phyloP scores from a whole-genome alignment of 331 rosid species.

The Malus hybrid region DNA sequence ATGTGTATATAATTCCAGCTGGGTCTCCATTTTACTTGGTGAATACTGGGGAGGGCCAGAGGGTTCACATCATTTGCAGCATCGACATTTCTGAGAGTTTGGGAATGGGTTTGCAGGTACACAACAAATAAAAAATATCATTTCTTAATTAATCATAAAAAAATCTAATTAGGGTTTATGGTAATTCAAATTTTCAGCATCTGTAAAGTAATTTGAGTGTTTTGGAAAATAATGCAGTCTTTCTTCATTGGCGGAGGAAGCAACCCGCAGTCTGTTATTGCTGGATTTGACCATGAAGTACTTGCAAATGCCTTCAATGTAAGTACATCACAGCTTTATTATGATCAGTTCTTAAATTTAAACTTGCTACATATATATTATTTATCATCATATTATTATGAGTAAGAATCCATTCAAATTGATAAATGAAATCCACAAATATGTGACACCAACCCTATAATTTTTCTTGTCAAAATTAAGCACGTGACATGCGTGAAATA shows the following conservation, averaged over 20 bases:
- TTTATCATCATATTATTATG: background rate
- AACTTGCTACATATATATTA: too few relatives aligned
- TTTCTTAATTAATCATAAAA: too few relatives aligned
- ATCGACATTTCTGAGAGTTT: constrained; percentile 68
- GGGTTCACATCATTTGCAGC: constrained; percentile 60
- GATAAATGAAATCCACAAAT: background rate
- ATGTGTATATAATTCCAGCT: constrained; percentile 65
- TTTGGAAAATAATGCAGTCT: constrained; percentile 33
- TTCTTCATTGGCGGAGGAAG: constrained; percentile 86
- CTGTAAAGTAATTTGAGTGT: background rate
- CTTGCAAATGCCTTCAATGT: constrained; percentile 66
- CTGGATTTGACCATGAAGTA: constrained; percentile 58
- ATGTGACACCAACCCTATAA: background rate
- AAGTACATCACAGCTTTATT: constrained; percentile 13
- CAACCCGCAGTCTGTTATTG: constrained; percentile 47
- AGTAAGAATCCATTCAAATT: background rate
- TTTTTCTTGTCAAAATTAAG: too few relatives aligned
- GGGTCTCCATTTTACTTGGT: constrained; percentile 76
- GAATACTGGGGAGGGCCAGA: constrained; percentile 43
- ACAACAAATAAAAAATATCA: too few relatives aligned
- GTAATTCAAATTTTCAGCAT: background rate
- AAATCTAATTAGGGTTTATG: too few relatives aligned
- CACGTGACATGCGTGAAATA: background rate
- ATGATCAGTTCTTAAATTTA: background rate
- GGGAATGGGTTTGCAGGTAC: constrained; percentile 56